Evolutionary conservation across 169 alveolate species (phyloP).

Genomic region (Plasmodium coatneyi): DNA sequence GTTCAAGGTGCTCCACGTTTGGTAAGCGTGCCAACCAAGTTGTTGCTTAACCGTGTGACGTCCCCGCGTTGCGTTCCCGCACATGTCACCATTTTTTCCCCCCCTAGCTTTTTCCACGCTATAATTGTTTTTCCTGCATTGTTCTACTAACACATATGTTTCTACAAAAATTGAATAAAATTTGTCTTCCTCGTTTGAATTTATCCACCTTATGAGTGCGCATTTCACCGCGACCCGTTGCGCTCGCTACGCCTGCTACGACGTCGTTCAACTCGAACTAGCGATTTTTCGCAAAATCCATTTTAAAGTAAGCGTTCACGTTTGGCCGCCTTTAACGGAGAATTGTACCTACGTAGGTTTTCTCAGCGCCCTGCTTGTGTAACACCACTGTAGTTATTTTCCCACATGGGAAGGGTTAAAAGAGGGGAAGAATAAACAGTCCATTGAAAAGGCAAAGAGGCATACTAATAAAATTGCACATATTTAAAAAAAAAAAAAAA

Average conservation of each 20-base stretch:
- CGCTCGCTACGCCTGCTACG: neutral
- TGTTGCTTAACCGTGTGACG: neutral
- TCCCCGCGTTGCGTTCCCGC: neutral
- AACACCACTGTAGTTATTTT: neutral
- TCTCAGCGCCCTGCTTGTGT: neutral
- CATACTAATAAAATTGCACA: neutral
- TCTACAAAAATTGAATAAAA: no score
- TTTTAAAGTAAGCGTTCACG: neutral
- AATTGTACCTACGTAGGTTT: neutral
- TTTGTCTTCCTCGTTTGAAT: neutral
- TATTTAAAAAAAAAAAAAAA: neutral
- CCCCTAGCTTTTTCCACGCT: neutral
- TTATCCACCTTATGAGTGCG: neutral
- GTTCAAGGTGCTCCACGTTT: conserved; percentile 8
- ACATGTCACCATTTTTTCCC: neutral
- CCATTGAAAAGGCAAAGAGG: neutral
- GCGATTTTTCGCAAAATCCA: neutral
- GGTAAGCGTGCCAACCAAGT: neutral
- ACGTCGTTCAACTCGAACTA: neutral
- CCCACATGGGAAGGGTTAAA: neutral
- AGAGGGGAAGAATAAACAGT: neutral
- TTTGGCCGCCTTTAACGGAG: neutral
- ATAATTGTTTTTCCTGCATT: neutral
- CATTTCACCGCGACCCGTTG: neutral
- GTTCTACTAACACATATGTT: neutral